Conservation (phyloP, 2,329 filamentous ascomycete species). For the Xylariaceae sp. region DNA sequence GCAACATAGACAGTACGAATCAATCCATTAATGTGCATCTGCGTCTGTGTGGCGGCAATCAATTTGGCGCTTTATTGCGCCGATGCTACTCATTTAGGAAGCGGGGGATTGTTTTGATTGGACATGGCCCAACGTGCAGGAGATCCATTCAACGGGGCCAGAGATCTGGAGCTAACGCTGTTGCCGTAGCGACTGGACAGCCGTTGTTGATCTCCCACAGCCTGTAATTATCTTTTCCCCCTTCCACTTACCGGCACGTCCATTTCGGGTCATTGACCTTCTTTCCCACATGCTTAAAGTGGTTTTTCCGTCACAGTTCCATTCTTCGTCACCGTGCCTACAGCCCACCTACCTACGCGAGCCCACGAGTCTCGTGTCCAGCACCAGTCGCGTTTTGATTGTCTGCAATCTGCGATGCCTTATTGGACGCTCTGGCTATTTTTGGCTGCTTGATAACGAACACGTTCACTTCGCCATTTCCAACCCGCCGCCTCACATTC, state of each 20-base stretch:
- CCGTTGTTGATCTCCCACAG: constrained; percentile 28
- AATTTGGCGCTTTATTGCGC: not conserved
- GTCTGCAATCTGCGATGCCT: constrained; percentile 22
- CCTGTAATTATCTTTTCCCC: constrained; percentile 22
- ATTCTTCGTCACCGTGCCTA: constrained; percentile 19
- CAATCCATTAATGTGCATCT: too few species aligned
- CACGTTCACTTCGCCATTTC: constrained; percentile 6
- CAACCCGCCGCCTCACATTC: not conserved
- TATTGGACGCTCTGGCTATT: constrained; percentile 10
- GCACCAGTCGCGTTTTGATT: constrained; percentile 16
- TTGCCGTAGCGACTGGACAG: constrained; percentile 26
- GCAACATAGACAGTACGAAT: too few species aligned
- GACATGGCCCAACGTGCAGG: constrained; percentile 9
- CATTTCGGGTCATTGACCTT: not conserved
- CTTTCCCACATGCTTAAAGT: constrained; percentile 12
- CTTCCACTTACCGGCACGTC: constrained; percentile 23
- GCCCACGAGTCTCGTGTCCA: not conserved
- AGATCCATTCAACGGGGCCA: not conserved
- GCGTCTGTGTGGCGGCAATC: not conserved
- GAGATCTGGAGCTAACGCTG: constrained; percentile 18
- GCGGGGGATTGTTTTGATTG: constrained; percentile 14
- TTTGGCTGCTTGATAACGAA: constrained; percentile 10
- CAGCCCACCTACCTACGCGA: constrained; percentile 6
- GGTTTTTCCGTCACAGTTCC: constrained; percentile 23
- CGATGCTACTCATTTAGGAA: constrained; percentile 15